These are phyloP conservation scores for Fusarium temperatum DNA, from an alignment of 2,329 filamentous ascomycete genomes.

Conservation along the genomic window DNA sequence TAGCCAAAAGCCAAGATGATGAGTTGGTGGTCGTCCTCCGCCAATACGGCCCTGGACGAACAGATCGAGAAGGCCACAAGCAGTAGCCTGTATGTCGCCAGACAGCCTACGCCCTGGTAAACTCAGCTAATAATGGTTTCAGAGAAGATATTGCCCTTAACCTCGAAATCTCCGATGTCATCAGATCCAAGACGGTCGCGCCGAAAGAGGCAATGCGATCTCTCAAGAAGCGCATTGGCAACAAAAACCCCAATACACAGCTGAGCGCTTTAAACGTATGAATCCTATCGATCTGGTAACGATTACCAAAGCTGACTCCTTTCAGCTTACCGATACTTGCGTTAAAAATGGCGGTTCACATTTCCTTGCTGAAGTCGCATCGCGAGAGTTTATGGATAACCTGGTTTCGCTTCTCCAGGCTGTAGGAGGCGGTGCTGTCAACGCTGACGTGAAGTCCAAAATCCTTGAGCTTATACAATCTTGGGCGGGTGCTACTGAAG, in stretches of 20 bases:
- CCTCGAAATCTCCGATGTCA: slow-evolving; percentile 96
- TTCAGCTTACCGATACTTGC: slow-evolving; percentile 91
- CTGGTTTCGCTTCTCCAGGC: slow-evolving; percentile 88
- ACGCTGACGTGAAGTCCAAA: slow-evolving; percentile 85
- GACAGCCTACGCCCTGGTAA: slow-evolving; percentile 21
- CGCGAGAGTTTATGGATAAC: slow-evolving; percentile 98
- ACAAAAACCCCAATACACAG: slow-evolving; percentile 98
- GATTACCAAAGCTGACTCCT: slow-evolving; percentile 22
- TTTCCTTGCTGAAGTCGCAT: slow-evolving; percentile 94
- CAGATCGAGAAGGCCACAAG: slow-evolving; percentile 96
- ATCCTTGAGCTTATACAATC: slow-evolving; percentile 93
- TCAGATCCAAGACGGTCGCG: slow-evolving; percentile 95
- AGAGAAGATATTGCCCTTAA: slow-evolving; percentile 98
- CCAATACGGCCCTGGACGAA: slow-evolving; percentile 91
- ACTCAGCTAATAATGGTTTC: slow-evolving; percentile 16
- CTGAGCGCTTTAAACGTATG: slow-evolving; percentile 89
- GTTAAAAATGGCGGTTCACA: slow-evolving; percentile 98
- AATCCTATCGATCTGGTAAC: background rate
- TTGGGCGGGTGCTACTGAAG: slow-evolving; percentile 91
- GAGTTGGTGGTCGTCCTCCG: slow-evolving; percentile 95
- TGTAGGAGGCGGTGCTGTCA: slow-evolving; percentile 76
- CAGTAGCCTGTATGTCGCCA: slow-evolving; percentile 79
- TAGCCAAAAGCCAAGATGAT: slow-evolving; percentile 64
- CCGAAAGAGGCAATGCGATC: slow-evolving; percentile 98
- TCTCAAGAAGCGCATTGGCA: slow-evolving; percentile 90